Evolutionary conservation across 129 eudicot species (phyloP).

Genomic region (Chrysanthemum makinoi): DNA sequence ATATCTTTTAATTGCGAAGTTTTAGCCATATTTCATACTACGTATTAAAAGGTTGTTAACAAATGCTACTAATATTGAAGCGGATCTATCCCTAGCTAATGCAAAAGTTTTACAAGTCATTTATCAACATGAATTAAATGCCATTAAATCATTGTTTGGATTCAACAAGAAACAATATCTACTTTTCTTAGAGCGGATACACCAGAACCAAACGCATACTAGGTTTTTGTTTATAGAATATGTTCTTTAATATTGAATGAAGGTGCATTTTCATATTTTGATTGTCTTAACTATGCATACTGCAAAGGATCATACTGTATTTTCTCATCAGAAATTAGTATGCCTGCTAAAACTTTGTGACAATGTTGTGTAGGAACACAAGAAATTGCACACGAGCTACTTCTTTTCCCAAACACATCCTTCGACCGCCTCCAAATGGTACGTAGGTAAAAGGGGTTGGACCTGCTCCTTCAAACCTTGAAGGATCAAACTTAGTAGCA

Average conservation of each 20-base stretch:
- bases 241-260: no score
- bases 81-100: no score
- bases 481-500: slow-evolving; percentile 4
- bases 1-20: background rate
- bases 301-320: slow-evolving; percentile 16
- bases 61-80: no score
- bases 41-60: no score
- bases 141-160: no score
- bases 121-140: no score
- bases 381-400: slow-evolving; percentile 4
- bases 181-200: background rate
- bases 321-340: slow-evolving; percentile 6
- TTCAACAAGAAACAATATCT: no score
- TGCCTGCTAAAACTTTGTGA: background rate
- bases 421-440: no score
- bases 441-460: no score
- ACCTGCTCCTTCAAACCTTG: slow-evolving; percentile 11
- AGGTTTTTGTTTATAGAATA: slow-evolving; percentile 30
- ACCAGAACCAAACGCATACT: slow-evolving; percentile 13
- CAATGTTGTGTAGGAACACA: slow-evolving; percentile 4
- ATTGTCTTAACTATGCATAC: background rate
- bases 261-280: slow-evolving; percentile 12
- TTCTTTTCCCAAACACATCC: slow-evolving; percentile 13
- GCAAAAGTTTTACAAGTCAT: no score
- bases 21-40: no score